Evolutionary conservation across 805 yeast genomes (phyloP).

Genomic region (Candida tibetensis): DNA sequence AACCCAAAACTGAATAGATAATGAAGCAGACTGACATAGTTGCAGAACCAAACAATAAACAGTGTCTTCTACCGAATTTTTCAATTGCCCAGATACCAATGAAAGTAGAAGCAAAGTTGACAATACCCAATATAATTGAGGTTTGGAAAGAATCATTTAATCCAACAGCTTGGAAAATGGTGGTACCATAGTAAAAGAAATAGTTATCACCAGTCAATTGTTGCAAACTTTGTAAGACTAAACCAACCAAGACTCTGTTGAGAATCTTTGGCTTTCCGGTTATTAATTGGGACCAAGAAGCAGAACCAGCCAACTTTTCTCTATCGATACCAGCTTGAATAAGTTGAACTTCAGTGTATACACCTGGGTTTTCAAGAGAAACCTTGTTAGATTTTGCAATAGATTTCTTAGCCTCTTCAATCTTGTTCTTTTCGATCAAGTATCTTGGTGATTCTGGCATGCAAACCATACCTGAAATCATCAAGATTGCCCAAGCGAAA

Average conservation of each 20-base stretch:
- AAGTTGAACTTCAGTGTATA: conserved; percentile 50
- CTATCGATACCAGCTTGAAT: conserved; percentile 61
- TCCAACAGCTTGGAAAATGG: conserved; percentile 52
- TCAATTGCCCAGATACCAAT: conserved; percentile 52
- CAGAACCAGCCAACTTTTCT: conserved; percentile 61
- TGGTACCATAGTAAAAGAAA: conserved; percentile 60
- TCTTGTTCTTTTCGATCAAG: conserved; percentile 48
- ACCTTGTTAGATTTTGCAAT: conserved; percentile 60
- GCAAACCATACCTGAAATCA: conserved; percentile 49
- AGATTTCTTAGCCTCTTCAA: conserved; percentile 54
- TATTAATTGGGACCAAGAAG: conserved; percentile 61
- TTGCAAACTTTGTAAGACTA: conserved; percentile 56
- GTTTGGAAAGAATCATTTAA: conserved; percentile 53
- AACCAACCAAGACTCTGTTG: conserved; percentile 55
- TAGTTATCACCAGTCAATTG: conserved; percentile 63
- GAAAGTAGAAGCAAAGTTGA: conserved; percentile 55
- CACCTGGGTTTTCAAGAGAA: conserved; percentile 50
- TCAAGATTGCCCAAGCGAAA: conserved; percentile 45
- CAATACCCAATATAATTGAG: conserved; percentile 52
- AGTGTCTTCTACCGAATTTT: conserved; percentile 46
- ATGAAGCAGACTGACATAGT: conserved; percentile 57
- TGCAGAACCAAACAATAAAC: conserved; percentile 43
- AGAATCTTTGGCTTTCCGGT: conserved; percentile 63
- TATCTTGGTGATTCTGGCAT: conserved; percentile 74
- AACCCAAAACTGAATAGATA: conserved; percentile 60